These are phyloP conservation scores for Dillenia turbinata DNA, from an alignment of 164 flowering plant species.

Conservation along the genomic window DNA sequence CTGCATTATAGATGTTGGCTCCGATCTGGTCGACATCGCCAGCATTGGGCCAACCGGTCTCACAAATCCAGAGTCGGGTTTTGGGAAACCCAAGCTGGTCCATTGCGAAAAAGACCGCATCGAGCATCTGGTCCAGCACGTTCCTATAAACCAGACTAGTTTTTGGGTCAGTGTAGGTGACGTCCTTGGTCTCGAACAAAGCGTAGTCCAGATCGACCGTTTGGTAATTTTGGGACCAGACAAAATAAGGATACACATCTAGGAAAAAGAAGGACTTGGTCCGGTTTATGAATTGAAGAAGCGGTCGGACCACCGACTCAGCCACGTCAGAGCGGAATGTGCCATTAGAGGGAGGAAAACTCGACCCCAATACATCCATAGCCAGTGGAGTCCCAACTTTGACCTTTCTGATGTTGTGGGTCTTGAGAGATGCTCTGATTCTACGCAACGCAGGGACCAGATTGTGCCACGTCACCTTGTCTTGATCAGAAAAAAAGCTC, in stretches of 20 bases:
- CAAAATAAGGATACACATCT: constrained; percentile 76
- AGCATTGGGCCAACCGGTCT: constrained; percentile 90
- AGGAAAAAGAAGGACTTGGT: constrained; percentile 82
- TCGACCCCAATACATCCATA: constrained; percentile 64
- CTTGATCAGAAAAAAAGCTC: constrained; percentile 19
- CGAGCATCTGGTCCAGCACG: constrained; percentile 85
- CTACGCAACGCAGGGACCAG: constrained; percentile 75
- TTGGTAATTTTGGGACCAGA: constrained; percentile 54
- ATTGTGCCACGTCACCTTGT: constrained; percentile 33
- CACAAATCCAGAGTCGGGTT: constrained; percentile 54
- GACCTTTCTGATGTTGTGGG: constrained; percentile 35
- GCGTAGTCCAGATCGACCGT: constrained; percentile 67
- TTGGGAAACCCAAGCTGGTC: constrained; percentile 43
- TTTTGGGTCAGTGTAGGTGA: constrained; percentile 43
- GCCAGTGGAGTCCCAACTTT: constrained; percentile 82
- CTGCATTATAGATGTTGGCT: constrained; percentile 75
- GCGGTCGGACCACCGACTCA: constrained; percentile 46
- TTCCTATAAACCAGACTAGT: constrained; percentile 24
- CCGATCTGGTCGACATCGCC: constrained; percentile 83
- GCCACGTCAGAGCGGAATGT: constrained; percentile 65
- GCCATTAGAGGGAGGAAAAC: constrained; percentile 84
- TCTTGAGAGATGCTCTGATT: constrained; percentile 42
- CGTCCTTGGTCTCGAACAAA: constrained; percentile 31
- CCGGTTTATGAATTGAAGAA: constrained; percentile 67
- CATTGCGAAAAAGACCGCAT: constrained; percentile 72